Base-by-base conservation (phyloP, 192 early-diverging fungal species). In the Oehlia diaphana region DNA sequence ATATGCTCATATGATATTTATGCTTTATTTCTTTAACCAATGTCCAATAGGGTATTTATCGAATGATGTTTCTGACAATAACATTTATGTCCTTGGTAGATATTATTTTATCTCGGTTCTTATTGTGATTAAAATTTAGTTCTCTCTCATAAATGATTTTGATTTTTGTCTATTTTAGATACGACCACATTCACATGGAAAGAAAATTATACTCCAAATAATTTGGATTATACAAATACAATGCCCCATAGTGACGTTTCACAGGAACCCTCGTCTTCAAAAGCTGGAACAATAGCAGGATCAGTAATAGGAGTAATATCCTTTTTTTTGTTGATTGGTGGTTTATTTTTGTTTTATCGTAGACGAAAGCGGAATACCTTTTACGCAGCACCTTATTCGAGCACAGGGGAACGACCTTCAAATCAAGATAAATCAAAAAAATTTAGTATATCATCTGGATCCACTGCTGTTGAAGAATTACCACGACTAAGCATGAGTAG, bases 1-100 rank as follows among this genome's bases (percentile, higher is more conserved):
- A 31, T 31, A 1, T 44, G 8, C 0, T 62, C 19, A 35, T 76
- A 16, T 35, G 7, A 33, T 4, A 23, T 28, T 44, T 63, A 23
- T 21, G 42, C 7, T 42, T 26, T 9, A 39, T 63, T 76, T 35
- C 31, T 49, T 76, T 76, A 35, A 35, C 0, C 35, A 26, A 42
- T 63, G 13, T 21, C 8, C 35, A 47, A 73, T 73, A 37, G 42
- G 58, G 13, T 76, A 64, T 76, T 28, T 76, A 39, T 4, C n/a
- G 5, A 76, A 44, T 33, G 37, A 63, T 16, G 21, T 8, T 39
- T 9, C 74, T n/a, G 58, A 44, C n/a, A 21, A 28, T 21, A 69
- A 69, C 28, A 69, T 69, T 1, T 69, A 69, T 69, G 33, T 42
- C 33, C 67, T 69, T 69, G 74, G 53, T 76, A 44, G 65, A 23